Base-by-base conservation (phyloP, 352 stramenopile species). In the Globisporangium nunn region DNA sequence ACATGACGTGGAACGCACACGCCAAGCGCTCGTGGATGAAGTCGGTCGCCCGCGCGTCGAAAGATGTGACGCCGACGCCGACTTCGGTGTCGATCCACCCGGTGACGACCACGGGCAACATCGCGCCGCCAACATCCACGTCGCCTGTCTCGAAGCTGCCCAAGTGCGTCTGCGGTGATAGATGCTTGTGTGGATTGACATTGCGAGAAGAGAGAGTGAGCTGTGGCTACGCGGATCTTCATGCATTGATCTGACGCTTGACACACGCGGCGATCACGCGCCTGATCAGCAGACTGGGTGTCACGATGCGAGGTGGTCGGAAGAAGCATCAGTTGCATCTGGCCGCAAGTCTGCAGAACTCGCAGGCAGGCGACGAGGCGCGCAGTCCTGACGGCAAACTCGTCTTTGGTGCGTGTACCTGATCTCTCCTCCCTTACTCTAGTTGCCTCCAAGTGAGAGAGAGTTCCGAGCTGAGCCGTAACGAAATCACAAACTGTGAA, bases 21-120 rank as follows among this genome's bases (percentile, higher is more conserved):
- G 70, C 78, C 45, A 84, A 87, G 61, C 76, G 74, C 15, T 82
- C 80, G 41, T 90, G 80, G 80, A 85, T 79, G 60, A 85, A 83
- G 44, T 82, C 74, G 50, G 57, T 88, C 23, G 58, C 50, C 33
- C 87, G 80, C 51, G 35, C 41, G 12, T 48, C 57, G 7, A 56
- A 53, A 15, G 66, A 76, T 50, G 66, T 75, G 31, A 43, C 52
- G 11, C 67, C 67, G 5, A 75, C 70, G 29, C 31, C 30, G 6
- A 11, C 44, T 7, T 18, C 43, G 15, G 57, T 54, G 17, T 41
- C 59, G 10, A 66, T 74, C 44, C 75, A 82, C 15, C 66, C 74
- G 7, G 52, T 81, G 29, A 45, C 64, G 37, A 75, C 68, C 2
- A 56, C 53, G 2, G 58, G 66, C 15, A 70, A 77, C 45, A 74